phyloP scores from a whole-genome alignment of 306 rosid species.

The Lathyrus aphaca region DNA sequence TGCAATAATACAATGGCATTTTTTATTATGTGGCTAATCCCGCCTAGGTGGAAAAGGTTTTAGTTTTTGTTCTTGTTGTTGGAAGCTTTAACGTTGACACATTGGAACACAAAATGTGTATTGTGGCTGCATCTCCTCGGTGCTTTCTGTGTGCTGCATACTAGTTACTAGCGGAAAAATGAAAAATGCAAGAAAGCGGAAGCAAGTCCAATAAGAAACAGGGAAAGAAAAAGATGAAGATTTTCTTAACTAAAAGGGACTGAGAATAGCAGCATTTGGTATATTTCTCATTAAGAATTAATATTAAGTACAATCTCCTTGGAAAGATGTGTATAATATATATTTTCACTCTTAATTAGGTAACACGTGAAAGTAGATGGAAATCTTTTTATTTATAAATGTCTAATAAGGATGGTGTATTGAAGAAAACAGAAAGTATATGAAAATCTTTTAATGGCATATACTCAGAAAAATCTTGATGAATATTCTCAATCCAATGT shows the following conservation, averaged over 20 bases:
- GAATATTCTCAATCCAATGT: conserved; percentile 30
- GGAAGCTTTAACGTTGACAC: background rate
- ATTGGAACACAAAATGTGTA: background rate
- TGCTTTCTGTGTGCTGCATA: background rate
- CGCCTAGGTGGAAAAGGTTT: background rate
- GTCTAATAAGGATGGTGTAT: conserved; percentile 2
- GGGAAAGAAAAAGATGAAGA: background rate
- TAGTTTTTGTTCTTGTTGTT: background rate
- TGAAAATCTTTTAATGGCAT: conserved; percentile 11
- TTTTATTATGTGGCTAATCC: background rate
- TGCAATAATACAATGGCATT: background rate
- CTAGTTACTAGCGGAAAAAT: background rate
- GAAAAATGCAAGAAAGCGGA: background rate
- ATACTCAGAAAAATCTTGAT: conserved; percentile 18
- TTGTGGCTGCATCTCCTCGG: background rate
- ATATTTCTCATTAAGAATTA: conserved; percentile 14
- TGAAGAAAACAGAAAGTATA: conserved; percentile 12
- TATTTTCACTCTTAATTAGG: background rate
- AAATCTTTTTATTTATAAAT: background rate
- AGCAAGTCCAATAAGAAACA: background rate
- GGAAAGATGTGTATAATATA: conserved; percentile 3
- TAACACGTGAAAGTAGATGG: background rate
- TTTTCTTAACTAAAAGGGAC: background rate
- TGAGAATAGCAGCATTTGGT: background rate
- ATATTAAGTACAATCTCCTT: conserved; percentile 8